A percentile compares a stretch with the other conserved stretches of the same genome.
phyloP scores from a whole-genome alignment of 1,139 yeast genomes.

The Pichia sp. region DNA sequence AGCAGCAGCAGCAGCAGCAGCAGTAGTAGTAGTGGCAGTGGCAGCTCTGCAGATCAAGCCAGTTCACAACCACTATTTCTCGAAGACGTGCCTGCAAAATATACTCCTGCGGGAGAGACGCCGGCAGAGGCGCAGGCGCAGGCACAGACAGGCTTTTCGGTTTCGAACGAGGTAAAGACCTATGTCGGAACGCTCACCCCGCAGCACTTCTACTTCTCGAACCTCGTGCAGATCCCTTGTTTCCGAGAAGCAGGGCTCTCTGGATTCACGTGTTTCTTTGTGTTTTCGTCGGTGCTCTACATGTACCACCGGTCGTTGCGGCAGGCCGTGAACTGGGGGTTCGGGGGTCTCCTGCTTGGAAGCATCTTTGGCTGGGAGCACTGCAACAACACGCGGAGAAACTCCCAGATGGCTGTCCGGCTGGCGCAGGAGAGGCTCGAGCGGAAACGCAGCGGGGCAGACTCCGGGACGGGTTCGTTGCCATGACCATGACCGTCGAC shows the following conservation, averaged over 20 bases:
- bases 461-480: background rate
- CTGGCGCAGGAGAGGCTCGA: conserved; percentile 47
- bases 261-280: conserved; percentile 83
- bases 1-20: background rate
- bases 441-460: conserved; percentile 18
- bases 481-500: background rate
- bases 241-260: conserved; percentile 84
- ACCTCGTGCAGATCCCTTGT: conserved; percentile 71
- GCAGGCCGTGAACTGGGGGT: conserved; percentile 74
- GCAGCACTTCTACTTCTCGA: conserved; percentile 54
- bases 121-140: background rate
- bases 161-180: conserved; percentile 20
- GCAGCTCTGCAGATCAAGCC: background rate
- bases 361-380: conserved; percentile 90
- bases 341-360: conserved; percentile 77
- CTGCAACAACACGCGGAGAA: conserved; percentile 68
- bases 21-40: too few species aligned
- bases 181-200: conserved; percentile 19
- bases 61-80: conserved; percentile 23
- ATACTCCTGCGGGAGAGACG: conserved; percentile 13
- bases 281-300: conserved; percentile 68
- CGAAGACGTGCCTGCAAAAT: conserved; percentile 31
- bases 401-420: conserved; percentile 57
- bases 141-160: conserved; percentile 14
- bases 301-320: conserved; percentile 59